Evolutionary conservation across 1,284 basidiomycete species (phyloP).

Genomic region (Heterobasidion occidentale): DNA sequence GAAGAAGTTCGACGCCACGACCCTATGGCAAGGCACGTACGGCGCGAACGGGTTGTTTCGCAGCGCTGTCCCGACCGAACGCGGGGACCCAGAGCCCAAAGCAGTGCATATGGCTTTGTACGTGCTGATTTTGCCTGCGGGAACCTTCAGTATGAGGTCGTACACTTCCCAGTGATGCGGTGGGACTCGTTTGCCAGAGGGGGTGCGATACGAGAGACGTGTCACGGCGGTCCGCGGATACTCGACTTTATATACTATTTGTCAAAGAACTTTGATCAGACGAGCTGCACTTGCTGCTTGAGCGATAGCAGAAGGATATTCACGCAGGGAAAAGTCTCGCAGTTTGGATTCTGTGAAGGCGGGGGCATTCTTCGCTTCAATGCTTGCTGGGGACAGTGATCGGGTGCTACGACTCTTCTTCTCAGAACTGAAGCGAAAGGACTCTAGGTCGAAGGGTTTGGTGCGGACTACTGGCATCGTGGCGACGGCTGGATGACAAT

Average conservation of each 20-base stretch:
- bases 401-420: neutral
- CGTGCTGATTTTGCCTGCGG: slow-evolving; percentile 43
- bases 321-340: no score
- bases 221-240: slow-evolving; percentile 6
- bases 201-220: slow-evolving; percentile 8
- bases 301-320: no score
- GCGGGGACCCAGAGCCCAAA: slow-evolving; percentile 46
- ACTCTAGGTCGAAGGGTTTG: slow-evolving; percentile 1
- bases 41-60: slow-evolving; percentile 59
- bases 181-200: slow-evolving; percentile 31
- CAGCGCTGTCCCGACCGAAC: slow-evolving; percentile 55
- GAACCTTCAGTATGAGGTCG: slow-evolving; percentile 41
- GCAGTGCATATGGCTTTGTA: slow-evolving; percentile 46
- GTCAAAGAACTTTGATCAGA: neutral
- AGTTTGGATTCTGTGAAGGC: no score
- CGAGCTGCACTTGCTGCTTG: no score
- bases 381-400: neutral
- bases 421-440: slow-evolving; percentile 3
- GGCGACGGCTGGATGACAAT: neutral
- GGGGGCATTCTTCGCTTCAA: neutral
- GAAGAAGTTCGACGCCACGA: slow-evolving; percentile 50
- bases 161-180: slow-evolving; percentile 56
- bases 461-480: slow-evolving; percentile 6
- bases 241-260: slow-evolving; percentile 2
- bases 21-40: slow-evolving; percentile 56